Conservation (phyloP, 495 filamentous ascomycete species). For the Neurospora sp. region DNA sequence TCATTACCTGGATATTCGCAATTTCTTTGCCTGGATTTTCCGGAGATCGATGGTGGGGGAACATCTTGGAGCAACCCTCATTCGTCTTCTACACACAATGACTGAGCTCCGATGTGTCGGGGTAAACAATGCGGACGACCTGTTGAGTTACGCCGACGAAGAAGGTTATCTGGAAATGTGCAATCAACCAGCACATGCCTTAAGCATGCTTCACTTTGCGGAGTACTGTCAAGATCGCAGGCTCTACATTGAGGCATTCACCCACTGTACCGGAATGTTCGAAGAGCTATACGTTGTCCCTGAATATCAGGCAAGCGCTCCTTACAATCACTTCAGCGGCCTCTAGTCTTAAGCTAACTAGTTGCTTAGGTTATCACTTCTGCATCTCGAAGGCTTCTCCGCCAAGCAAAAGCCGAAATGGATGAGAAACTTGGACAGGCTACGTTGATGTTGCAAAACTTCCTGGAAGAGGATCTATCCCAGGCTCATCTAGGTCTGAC, state of each 20-base stretch:
- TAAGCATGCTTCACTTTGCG: constrained; percentile 51
- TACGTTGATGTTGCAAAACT: constrained; percentile 38
- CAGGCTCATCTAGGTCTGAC: constrained; percentile 44
- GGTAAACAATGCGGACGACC: constrained; percentile 39
- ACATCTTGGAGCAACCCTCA: constrained; percentile 45
- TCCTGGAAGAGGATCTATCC: constrained; percentile 52
- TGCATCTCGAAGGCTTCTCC: constrained; percentile 48
- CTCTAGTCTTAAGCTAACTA: constrained; percentile 2
- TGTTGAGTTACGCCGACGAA: constrained; percentile 47
- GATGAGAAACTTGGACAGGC: constrained; percentile 43
- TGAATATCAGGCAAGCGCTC: constrained; percentile 45
- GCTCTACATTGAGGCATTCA: constrained; percentile 54
- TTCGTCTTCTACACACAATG: constrained; percentile 49
- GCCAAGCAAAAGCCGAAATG: constrained; percentile 51
- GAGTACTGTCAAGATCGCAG: constrained; percentile 45
- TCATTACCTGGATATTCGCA: constrained; percentile 55
- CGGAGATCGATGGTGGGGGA: constrained; percentile 50
- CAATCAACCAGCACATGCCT: constrained; percentile 48
- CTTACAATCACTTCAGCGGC: not conserved
- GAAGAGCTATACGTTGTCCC: constrained; percentile 37
- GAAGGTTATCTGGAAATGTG: constrained; percentile 53
- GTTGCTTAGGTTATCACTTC: constrained; percentile 39
- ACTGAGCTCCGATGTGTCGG: constrained; percentile 38
- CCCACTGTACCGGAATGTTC: constrained; percentile 59
- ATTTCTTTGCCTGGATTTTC: constrained; percentile 58